Evolutionary conservation across 2,329 filamentous ascomycete species (phyloP), one percentile per base, ranked within the genome.

Genomic region (Arthrocladium fulminans): DNA sequence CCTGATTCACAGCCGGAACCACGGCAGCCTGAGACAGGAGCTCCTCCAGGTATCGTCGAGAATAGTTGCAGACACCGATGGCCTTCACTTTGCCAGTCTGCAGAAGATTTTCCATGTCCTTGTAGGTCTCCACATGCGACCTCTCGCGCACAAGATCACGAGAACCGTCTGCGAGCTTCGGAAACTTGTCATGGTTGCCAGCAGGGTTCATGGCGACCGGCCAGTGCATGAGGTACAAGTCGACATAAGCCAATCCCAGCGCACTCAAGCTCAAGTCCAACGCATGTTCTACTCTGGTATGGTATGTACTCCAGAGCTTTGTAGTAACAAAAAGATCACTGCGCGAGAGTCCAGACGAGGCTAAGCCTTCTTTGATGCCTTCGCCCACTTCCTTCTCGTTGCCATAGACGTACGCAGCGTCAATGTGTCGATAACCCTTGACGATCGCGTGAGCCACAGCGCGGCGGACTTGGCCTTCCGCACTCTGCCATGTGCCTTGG

Each of bases 191-290:
- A 70, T 20, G 74, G 73, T 51, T 76, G 68, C 45, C 67, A 52
- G 17, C 71, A 61, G 30, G 67, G 62, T 41, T 73, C 70, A 46
- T 70, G 64, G 49, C 70, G 73, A 79, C 2, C 73, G 68, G 77
- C 73, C 75, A 86, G 65, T 85, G 82, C 60, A 88, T 84, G 50
- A 86, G 71, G 63, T 77, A 85, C 7, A 86, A 70, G 60, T 86
- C 83, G 50, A 86, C 71, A 61, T 86, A 85, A 51, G 82, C 81
- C 29, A 82, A 67, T 7, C 73, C 76, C 58, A 84, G 73, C 57
- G 79, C 73, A 60, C 80, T 74, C 47, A 84, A 69, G 35, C 80
- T 80, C 38, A 76, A 72, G 54, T 76, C 71, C 38, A 81, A 74
- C 55, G 80, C 80, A 54, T 75, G 66, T 51, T 76, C 69, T 17